Percentiles rank a stretch among this genome's conserved stretches.
Evolutionary conservation across 2,329 filamentous ascomycete species (phyloP).

Genomic region (Arthrobotrys sinensis): DNA sequence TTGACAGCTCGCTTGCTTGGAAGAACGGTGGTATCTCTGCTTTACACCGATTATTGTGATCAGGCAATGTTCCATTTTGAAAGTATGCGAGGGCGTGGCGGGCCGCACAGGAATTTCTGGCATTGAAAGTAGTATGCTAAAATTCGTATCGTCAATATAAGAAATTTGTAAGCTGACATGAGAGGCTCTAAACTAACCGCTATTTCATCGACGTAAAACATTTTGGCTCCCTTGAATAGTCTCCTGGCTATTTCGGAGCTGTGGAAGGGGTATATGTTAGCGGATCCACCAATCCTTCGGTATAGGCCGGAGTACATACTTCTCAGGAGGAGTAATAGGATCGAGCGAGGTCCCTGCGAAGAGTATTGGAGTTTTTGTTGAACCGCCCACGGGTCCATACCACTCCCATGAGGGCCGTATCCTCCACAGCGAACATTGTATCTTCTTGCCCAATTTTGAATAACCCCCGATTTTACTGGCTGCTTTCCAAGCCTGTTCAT

Average conservation of each 20-base stretch:
- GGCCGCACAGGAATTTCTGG: conserved; percentile 42
- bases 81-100: conserved; percentile 38
- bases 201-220: conserved; percentile 54
- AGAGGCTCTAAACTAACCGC: conserved; percentile 18
- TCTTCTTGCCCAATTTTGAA: not conserved
- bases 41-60: conserved; percentile 24
- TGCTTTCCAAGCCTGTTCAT: conserved; percentile 29
- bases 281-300: not conserved
- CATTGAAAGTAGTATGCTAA: conserved; percentile 40
- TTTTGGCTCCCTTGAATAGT: conserved; percentile 49
- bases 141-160: not conserved
- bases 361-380: conserved; percentile 43
- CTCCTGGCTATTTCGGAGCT: conserved; percentile 44
- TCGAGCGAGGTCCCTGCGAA: conserved; percentile 44
- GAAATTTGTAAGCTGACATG: not conserved
- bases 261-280: not conserved
- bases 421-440: conserved; percentile 34
- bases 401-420: conserved; percentile 55
- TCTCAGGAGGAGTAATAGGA: conserved; percentile 55
- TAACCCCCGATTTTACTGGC: conserved; percentile 34
- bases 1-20: not conserved
- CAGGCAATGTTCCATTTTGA: conserved; percentile 45
- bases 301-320: conserved; percentile 19
- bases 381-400: conserved; percentile 48
- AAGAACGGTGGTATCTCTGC: conserved; percentile 38